Percentiles rank a stretch among this genome's conserved stretches.
These are phyloP conservation scores for Chlorella ohadii DNA, from an alignment of 139 green algal genomes.

Conservation along the genomic window DNA sequence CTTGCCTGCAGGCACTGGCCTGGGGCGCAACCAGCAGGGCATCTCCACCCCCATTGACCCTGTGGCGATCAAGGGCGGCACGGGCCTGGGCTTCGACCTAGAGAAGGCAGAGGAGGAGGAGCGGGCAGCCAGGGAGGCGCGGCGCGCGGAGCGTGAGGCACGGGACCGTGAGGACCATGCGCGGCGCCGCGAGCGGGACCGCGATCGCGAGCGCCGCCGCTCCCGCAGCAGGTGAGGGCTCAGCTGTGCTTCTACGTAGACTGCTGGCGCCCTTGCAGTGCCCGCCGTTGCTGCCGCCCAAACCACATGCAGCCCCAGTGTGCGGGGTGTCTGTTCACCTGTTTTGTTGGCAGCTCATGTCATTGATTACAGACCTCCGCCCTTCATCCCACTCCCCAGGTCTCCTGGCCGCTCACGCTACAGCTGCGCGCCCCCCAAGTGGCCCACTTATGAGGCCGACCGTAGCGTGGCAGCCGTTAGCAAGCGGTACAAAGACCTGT, in stretches of 20 bases:
- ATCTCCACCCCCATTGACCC: conserved; percentile 60
- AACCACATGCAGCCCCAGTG: no score
- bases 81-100: conserved; percentile 58
- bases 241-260: neutral
- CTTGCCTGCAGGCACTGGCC: conserved; percentile 47
- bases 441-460: conserved; percentile 43
- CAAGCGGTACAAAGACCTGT: conserved; percentile 70
- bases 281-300: no score
- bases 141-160: neutral
- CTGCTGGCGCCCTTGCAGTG: no score
- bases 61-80: conserved; percentile 14
- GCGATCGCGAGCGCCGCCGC: neutral
- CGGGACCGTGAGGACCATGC: neutral
- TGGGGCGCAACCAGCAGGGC: conserved; percentile 64
- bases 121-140: neutral
- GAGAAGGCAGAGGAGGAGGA: conserved; percentile 7
- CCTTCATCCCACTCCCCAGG: neutral
- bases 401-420: conserved; percentile 44
- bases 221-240: conserved; percentile 8
- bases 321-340: neutral
- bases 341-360: neutral
- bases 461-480: conserved; percentile 52
- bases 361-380: no score
- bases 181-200: neutral
- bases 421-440: conserved; percentile 42